These are phyloP conservation scores for Olyra latifolia DNA, from an alignment of 176 grass and related monocot genomes.

Conservation along the genomic window DNA sequence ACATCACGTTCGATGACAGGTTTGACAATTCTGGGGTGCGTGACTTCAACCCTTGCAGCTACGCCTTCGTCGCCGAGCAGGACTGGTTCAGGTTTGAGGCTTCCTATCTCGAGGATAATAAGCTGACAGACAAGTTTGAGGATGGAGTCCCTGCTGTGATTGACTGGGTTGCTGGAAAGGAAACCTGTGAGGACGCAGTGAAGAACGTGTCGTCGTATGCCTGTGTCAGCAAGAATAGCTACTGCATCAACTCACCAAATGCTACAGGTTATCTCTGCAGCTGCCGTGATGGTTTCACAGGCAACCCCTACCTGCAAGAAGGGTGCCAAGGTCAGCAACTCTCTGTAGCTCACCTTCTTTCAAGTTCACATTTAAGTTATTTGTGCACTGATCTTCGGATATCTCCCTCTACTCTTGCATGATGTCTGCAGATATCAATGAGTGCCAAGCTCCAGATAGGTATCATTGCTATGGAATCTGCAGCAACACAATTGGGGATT, in stretches of 20 bases:
- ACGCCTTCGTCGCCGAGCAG: conserved; percentile 34
- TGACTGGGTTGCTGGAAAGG: conserved; percentile 39
- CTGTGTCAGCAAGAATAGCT: conserved; percentile 29
- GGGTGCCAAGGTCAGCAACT: conserved; percentile 39
- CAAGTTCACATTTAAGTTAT: neutral
- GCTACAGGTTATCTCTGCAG: conserved; percentile 41
- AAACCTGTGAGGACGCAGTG: neutral
- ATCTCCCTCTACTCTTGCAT: conserved; percentile 12
- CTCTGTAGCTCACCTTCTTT: neutral
- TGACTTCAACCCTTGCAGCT: conserved; percentile 37
- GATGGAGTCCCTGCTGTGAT: conserved; percentile 31
- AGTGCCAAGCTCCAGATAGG: conserved; percentile 1
- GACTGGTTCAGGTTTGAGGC: conserved; percentile 41
- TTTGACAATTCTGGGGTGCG: conserved; percentile 22
- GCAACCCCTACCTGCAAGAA: conserved; percentile 37
- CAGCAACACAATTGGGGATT: conserved; percentile 14
- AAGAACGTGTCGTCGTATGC: conserved; percentile 36
- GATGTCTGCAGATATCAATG: conserved; percentile 28
- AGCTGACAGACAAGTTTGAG: conserved; percentile 17
- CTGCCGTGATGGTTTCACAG: conserved; percentile 27
- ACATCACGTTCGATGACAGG: conserved; percentile 22
- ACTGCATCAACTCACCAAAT: conserved; percentile 20
- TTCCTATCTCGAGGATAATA: conserved; percentile 31
- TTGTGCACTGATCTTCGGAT: conserved; percentile 1
- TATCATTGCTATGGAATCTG: conserved; percentile 34